Evolutionary conservation across 352 stramenopile genomes (phyloP), one percentile per base, ranked within the genome.

Genomic region (Globisporangium nodosum): DNA sequence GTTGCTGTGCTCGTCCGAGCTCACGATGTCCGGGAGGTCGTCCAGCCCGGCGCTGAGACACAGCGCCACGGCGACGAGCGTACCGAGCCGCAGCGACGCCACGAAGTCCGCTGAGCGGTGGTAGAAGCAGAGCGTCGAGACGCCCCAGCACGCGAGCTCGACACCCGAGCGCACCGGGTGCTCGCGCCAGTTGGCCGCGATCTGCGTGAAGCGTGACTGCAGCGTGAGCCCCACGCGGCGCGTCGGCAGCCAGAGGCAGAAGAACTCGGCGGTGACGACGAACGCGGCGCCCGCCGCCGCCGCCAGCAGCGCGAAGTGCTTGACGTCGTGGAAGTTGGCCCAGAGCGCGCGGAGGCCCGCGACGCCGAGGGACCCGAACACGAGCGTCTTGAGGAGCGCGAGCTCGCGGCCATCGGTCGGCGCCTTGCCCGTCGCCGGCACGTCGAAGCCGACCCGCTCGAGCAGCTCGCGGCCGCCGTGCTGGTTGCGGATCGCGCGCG

Each of bases 331-430:
- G 16, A 85, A 81, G 47, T 86, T 74, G 7, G 78, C 66, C 76
- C 77, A 88, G 7, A 91, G 64, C 31, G 79, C 74, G 24, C 79
- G 81, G 31, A 89, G 66, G 5, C 68, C 73, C 40, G 87, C 70
- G 27, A 93, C 70, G 2, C 81, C 84, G 46, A 90, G 63, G 61
- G 84, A 87, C 52, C 79, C 81, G 61, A 91, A 91, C 35, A 93
- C 65, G 49, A 91, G 65, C 53, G 73, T 91, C 73, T 93, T 93
- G 58, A 93, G 84, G 31, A 87, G 69, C 21, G 74, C 62, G 15
- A 91, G 66, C 35, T 93, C 81, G 47, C 84, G 74, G 13, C 81
- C 81, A 39, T 87, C 77, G 0, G 78, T 87, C 13, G 78, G 73
- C 21, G 75, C 73, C 56, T 88, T 88, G 54, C 79, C 79, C 54